Percentiles rank a stretch among this genome's conserved stretches.
Conservation (phyloP, 805 yeast genomes). For the Priceomyces medius region DNA sequence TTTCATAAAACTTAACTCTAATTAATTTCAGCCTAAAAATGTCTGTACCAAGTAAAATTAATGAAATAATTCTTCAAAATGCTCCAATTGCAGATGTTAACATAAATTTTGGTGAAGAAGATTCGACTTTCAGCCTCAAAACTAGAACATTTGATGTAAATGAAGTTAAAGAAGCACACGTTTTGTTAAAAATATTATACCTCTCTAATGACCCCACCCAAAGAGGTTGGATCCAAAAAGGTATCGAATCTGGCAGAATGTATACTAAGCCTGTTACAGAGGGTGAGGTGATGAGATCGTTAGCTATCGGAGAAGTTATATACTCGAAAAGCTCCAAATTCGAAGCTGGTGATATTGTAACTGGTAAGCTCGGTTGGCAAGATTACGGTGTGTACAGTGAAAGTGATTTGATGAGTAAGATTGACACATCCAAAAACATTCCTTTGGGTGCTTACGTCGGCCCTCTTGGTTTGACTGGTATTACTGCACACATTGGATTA, state of each 20-base stretch:
- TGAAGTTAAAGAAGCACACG: conserved; percentile 35
- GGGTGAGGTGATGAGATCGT: conserved; percentile 45
- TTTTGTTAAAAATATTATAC: conserved; percentile 45
- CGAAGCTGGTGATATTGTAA: conserved; percentile 44
- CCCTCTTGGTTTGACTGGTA: conserved; percentile 54
- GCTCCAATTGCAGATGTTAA: conserved; percentile 22
- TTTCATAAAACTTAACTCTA: no score
- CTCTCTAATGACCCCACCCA: conserved; percentile 64
- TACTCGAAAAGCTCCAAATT: conserved; percentile 43
- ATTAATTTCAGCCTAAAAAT: conserved; percentile 8
- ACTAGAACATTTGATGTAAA: conserved; percentile 4
- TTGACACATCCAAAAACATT: conserved; percentile 23
- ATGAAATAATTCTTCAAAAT: conserved; percentile 20
- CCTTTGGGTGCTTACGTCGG: conserved; percentile 48
- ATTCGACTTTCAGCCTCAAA: conserved; percentile 27
- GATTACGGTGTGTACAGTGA: conserved; percentile 41
- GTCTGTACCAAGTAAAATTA: conserved; percentile 13
- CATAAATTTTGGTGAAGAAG: conserved; percentile 17
- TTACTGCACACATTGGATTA: conserved; percentile 62
- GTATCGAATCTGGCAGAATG: conserved; percentile 21
- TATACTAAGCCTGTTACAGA: conserved; percentile 40
- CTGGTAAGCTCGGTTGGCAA: conserved; percentile 46
- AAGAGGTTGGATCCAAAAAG: conserved; percentile 52
- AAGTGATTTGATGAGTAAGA: conserved; percentile 22
- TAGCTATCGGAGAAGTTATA: conserved; percentile 51